These are phyloP conservation scores for Microbotryomycetes sp. DNA, from an alignment of 1,284 basidiomycete genomes.

Conservation along the genomic window DNA sequence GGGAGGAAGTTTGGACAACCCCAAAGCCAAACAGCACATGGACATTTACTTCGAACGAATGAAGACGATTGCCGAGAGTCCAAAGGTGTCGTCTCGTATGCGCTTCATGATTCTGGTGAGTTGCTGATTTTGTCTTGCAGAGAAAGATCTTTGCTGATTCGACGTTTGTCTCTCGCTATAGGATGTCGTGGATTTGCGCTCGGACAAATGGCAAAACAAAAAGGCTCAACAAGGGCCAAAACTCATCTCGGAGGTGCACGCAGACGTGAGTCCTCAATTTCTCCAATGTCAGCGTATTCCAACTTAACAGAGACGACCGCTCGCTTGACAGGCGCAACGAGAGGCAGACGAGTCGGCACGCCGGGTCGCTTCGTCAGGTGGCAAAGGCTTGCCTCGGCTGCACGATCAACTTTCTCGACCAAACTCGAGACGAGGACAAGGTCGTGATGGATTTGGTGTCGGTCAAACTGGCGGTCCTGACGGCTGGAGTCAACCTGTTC, in stretches of 20 bases:
- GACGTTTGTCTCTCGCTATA: conserved; percentile 40
- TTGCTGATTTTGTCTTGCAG: conserved; percentile 1
- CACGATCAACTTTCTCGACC: conserved; percentile 59
- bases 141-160: not conserved
- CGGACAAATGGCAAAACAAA: conserved; percentile 73
- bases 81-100: conserved; percentile 75
- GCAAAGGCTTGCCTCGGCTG: conserved; percentile 43
- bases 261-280: conserved; percentile 60
- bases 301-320: conserved; percentile 21
- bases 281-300: conserved; percentile 5
- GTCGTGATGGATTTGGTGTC: conserved; percentile 52
- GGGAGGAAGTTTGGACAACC: conserved; percentile 67
- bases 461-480: conserved; percentile 52
- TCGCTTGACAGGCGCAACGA: conserved; percentile 58
- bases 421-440: conserved; percentile 80
- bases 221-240: conserved; percentile 67
- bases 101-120: conserved; percentile 88
- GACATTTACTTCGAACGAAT: conserved; percentile 90
- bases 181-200: conserved; percentile 84
- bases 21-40: conserved; percentile 76
- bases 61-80: conserved; percentile 67
- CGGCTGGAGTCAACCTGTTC: conserved; percentile 67
- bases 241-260: conserved; percentile 83
- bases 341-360: conserved; percentile 67
- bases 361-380: conserved; percentile 43